Conservation (phyloP, 2,329 filamentous ascomycete species). For the Talaromyces verruculosus region DNA sequence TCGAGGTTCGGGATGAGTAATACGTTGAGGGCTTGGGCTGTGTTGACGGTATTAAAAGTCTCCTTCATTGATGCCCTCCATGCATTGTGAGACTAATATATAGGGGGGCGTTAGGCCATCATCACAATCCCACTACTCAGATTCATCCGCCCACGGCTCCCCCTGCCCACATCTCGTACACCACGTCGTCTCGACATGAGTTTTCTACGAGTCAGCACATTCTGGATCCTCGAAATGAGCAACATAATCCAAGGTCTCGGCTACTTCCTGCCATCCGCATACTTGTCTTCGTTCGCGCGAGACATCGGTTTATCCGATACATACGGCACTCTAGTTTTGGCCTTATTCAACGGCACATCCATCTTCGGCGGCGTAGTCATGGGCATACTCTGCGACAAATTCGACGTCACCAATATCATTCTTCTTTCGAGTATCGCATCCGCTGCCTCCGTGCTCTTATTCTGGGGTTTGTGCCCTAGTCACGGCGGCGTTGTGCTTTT, state of each 20-base stretch:
- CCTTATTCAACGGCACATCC: conserved; percentile 27
- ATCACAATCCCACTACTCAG: background rate
- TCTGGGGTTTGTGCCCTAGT: conserved; percentile 59
- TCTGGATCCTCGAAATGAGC: conserved; percentile 50
- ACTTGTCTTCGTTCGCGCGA: conserved; percentile 41
- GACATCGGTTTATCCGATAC: conserved; percentile 28
- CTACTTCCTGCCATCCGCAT: conserved; percentile 40
- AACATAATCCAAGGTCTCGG: conserved; percentile 41
- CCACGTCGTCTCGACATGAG: conserved; percentile 32
- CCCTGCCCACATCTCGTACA: conserved; percentile 25
- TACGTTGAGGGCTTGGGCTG: conserved; percentile 46
- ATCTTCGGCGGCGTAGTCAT: conserved; percentile 36
- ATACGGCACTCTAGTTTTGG: conserved; percentile 29
- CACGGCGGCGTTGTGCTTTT: conserved; percentile 44
- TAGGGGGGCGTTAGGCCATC: background rate
- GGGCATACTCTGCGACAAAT: conserved; percentile 34
- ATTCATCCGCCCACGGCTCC: background rate
- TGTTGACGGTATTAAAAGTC: conserved; percentile 24
- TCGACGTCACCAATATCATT: conserved; percentile 33
- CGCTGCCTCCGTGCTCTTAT: conserved; percentile 56
- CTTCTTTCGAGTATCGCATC: conserved; percentile 57
- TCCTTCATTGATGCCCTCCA: background rate
- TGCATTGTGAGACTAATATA: background rate
- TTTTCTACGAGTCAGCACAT: conserved; percentile 39
- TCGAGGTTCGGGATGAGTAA: conserved; percentile 35